These are phyloP conservation scores for Puccinia coronata DNA, from an alignment of 1,284 basidiomycete species.

Conservation along the genomic window DNA sequence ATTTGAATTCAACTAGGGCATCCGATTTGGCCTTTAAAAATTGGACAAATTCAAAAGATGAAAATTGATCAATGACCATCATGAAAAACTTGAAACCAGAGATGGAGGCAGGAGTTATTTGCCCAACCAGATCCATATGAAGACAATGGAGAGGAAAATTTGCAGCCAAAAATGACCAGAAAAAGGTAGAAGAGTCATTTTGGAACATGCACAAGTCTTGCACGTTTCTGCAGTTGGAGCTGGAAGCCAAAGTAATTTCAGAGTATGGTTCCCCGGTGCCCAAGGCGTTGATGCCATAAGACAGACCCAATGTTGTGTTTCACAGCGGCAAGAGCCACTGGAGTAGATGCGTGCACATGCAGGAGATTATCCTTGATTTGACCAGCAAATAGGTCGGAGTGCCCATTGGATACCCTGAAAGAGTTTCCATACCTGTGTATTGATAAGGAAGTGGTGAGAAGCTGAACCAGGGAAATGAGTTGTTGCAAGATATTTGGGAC, in stretches of 20 bases:
- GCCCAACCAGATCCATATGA: slow-evolving; percentile 19
- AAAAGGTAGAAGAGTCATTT: slow-evolving; percentile 3
- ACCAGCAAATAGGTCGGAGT: background rate
- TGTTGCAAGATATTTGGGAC: background rate
- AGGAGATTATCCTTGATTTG: background rate
- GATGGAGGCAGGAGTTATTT: background rate
- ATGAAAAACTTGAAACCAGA: slow-evolving; percentile 15
- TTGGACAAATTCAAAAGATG: slow-evolving; percentile 3
- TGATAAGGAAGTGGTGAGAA: background rate
- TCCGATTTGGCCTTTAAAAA: slow-evolving; percentile 21
- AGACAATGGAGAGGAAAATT: background rate
- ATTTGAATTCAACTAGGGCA: background rate
- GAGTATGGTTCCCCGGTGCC: background rate
- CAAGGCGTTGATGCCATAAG: background rate
- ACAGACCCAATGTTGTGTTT: background rate
- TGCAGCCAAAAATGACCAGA: background rate
- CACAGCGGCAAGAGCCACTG: background rate
- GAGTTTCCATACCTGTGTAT: background rate
- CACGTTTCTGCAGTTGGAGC: background rate
- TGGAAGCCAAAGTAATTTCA: background rate
- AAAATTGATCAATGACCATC: slow-evolving; percentile 11
- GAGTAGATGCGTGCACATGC: background rate
- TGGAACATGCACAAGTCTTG: background rate
- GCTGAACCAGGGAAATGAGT: background rate
- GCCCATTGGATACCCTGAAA: background rate